Evolutionary conservation across 202 grass and related monocot genomes (phyloP).

Genomic region (Dendrocalamus latiflorus): DNA sequence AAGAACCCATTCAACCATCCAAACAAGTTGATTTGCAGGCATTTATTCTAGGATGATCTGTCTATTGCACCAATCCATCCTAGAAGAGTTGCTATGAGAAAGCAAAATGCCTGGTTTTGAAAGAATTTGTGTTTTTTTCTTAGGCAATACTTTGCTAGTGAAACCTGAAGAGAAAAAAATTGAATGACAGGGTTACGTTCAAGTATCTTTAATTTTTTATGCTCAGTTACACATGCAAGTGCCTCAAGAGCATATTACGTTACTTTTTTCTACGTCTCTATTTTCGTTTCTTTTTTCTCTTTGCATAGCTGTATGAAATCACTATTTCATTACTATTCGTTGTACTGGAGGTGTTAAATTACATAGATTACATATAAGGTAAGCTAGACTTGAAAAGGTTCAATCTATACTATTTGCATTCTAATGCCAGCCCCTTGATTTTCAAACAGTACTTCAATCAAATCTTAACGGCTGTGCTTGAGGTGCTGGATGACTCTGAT

Average conservation of each 20-base stretch:
- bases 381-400: neutral
- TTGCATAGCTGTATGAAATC: conserved; percentile 3
- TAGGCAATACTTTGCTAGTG: neutral
- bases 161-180: neutral
- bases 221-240: neutral
- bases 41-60: neutral
- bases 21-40: neutral
- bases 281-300: neutral
- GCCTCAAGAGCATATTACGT: neutral
- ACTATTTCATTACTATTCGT: neutral
- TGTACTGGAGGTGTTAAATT: neutral
- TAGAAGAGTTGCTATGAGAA: neutral
- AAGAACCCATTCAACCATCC: neutral
- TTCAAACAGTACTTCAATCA: conserved; percentile 97
- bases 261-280: neutral
- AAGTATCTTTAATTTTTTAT: neutral
- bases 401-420: neutral
- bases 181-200: neutral
- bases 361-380: neutral
- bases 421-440: conserved; percentile 28
- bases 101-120: neutral
- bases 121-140: neutral
- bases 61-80: neutral
- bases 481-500: conserved; percentile 79
- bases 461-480: conserved; percentile 85